Evolutionary conservation across 2,329 filamentous ascomycete species (phyloP), one percentile per base, ranked within the genome.

Genomic region (Botrytis porri): DNA sequence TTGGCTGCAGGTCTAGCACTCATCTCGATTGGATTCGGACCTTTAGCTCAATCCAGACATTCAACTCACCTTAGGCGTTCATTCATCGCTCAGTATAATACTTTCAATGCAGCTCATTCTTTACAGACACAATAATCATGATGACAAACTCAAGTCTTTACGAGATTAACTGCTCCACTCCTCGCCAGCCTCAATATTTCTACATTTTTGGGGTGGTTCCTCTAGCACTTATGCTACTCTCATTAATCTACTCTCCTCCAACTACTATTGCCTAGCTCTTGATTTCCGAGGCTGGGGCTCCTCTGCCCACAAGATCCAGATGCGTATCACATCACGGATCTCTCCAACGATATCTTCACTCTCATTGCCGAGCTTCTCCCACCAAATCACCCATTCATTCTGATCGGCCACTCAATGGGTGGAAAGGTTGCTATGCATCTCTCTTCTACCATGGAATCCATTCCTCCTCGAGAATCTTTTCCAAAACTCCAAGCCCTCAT

Each of bases 401-500:
- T 83, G 4, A 73, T 83, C 54, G 81, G 82, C 3, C 80, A 83
- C 74, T 83, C 82, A 0, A 84, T 84, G 82, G 82, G 83, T 5
- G 82, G 79, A 25, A 83, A 84, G 69, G 80, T 83, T 3, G 79
- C 80, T 0, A 59, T 57, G 43, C 37, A 65, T 57, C 35, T 65
- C 37, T 39, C 69, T 41, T 64, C 48, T n/a, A 20, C 43, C 9
- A 37, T 45, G 16, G 37, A 66, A 45, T 35, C 45, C 16, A 37
- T 43, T 37, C 25, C 45, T 37, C n/a, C 57, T 29, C 22, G 37
- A 41, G n/a, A 9, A 5, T 29, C 32, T 35, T 59, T 35, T 37
- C 61, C 45, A 16, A 77, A 82, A 32, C 71, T 78, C 20, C 73
- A 79, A 18, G 77, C 76, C 1, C 45, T 72, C 29, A 20, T 45